These are phyloP conservation scores for Salvia hispanica DNA, from an alignment of 257 asterid species.

Conservation along the genomic window DNA sequence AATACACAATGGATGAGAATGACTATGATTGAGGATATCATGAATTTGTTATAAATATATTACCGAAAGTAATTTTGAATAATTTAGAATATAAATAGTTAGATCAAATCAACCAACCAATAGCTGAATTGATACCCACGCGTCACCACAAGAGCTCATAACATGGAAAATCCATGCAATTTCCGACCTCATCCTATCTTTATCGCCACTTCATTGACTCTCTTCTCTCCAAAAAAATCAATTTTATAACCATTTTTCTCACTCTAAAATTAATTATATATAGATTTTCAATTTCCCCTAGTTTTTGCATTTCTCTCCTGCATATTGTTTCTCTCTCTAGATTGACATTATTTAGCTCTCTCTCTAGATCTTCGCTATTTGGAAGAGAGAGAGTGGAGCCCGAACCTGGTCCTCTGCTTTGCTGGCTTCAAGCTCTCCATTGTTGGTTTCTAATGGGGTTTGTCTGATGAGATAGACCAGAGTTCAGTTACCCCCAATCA, in stretches of 20 bases:
- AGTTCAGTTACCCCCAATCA: conserved; percentile 60
- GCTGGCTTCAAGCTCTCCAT: conserved; percentile 81
- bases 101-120: conserved; percentile 15
- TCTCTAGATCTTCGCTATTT: conserved; percentile 42
- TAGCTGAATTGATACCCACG: conserved; percentile 31
- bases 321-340: conserved; percentile 37
- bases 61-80: background rate
- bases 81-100: background rate
- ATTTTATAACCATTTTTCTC: conserved; percentile 19
- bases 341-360: conserved; percentile 25
- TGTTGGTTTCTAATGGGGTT: conserved; percentile 83
- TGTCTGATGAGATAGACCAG: conserved; percentile 69
- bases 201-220: conserved; percentile 37
- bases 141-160: conserved; percentile 28
- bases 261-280: conserved; percentile 1
- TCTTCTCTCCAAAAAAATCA: background rate
- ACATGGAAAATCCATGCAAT: conserved; percentile 37
- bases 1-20: background rate
- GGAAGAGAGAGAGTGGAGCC: conserved; percentile 57
- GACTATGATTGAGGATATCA: background rate
- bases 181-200: conserved; percentile 24
- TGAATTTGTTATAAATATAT: background rate
- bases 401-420: conserved; percentile 64
- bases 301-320: background rate
- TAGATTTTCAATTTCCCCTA: background rate